Evolutionary conservation across 2,329 filamentous ascomycete species (phyloP).

Genomic region (Phialophora expanda): DNA sequence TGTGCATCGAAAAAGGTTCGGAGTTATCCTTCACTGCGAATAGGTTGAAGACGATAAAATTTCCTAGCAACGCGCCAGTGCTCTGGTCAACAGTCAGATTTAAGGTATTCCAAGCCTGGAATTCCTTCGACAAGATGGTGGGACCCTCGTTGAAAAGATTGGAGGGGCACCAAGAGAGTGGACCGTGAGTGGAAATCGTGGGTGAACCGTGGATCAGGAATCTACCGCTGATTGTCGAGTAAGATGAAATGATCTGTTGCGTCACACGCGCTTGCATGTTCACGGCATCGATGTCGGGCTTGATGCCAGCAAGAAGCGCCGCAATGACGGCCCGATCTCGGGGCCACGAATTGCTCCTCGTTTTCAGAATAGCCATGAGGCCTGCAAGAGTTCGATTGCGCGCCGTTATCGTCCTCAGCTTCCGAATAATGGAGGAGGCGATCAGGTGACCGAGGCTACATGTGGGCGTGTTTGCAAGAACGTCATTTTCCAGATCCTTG

Average conservation of each 20-base stretch:
- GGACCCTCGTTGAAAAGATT: constrained; percentile 4
- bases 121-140: not conserved
- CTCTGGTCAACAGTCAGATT: not conserved
- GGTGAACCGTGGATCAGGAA: constrained; percentile 15
- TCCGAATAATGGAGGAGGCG: constrained; percentile 5
- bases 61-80: constrained; percentile 1
- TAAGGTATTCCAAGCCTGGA: not conserved
- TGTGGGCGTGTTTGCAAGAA: not conserved
- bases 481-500: constrained; percentile 15
- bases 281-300: constrained; percentile 11
- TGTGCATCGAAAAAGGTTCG: constrained; percentile 8
- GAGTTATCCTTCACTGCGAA: not conserved
- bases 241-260: constrained; percentile 13
- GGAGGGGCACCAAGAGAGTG: constrained; percentile 13
- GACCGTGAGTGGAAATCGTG: not conserved
- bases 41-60: not conserved
- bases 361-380: constrained; percentile 8
- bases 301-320: constrained; percentile 6
- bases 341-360: constrained; percentile 15
- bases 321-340: constrained; percentile 12
- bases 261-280: constrained; percentile 14
- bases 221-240: not conserved
- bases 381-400: not conserved
- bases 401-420: not conserved
- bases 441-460: constrained; percentile 2